Percentiles rank a stretch among this genome's conserved stretches.
Conservation (phyloP, 1,139 yeast species). For the Suhomyces ambrosiae region DNA sequence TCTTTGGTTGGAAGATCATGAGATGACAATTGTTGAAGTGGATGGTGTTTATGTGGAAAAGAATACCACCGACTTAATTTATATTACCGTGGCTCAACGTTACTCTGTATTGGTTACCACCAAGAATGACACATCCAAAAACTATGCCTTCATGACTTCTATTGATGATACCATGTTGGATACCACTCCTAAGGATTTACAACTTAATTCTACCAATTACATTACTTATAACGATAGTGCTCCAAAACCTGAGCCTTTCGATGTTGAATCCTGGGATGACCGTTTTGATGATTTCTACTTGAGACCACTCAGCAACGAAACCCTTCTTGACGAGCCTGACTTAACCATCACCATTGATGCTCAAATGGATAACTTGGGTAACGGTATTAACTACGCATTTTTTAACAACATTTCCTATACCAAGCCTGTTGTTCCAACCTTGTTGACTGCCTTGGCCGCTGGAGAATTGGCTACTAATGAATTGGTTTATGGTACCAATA, state of each 20-base stretch:
- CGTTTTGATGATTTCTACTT: slow-evolving; percentile 68
- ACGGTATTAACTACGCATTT: slow-evolving; percentile 89
- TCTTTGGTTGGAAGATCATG: slow-evolving; percentile 83
- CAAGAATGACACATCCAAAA: slow-evolving; percentile 57
- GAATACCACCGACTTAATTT: slow-evolving; percentile 57
- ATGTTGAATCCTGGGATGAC: slow-evolving; percentile 43
- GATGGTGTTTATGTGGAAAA: slow-evolving; percentile 81
- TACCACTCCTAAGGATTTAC: slow-evolving; percentile 59
- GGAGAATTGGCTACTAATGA: slow-evolving; percentile 57
- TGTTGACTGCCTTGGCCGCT: slow-evolving; percentile 73
- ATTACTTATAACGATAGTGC: slow-evolving; percentile 56
- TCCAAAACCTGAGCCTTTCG: slow-evolving; percentile 23
- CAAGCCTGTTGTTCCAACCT: slow-evolving; percentile 79
- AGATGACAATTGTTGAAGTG: slow-evolving; percentile 76
- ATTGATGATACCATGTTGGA: slow-evolving; percentile 84
- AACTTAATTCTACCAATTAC: slow-evolving; percentile 71
- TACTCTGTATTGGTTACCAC: slow-evolving; percentile 74
- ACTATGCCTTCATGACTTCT: slow-evolving; percentile 76
- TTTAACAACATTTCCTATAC: slow-evolving; percentile 82
- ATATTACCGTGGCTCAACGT: slow-evolving; percentile 78
- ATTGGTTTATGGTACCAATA: slow-evolving; percentile 67
- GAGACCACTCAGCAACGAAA: slow-evolving; percentile 55
- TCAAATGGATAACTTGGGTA: slow-evolving; percentile 71
- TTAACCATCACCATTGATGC: slow-evolving; percentile 65
- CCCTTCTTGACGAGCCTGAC: slow-evolving; percentile 65